Evolutionary conservation across 192 early-diverging fungal species (phyloP).

Genomic region (Chytriomyces sp.): DNA sequence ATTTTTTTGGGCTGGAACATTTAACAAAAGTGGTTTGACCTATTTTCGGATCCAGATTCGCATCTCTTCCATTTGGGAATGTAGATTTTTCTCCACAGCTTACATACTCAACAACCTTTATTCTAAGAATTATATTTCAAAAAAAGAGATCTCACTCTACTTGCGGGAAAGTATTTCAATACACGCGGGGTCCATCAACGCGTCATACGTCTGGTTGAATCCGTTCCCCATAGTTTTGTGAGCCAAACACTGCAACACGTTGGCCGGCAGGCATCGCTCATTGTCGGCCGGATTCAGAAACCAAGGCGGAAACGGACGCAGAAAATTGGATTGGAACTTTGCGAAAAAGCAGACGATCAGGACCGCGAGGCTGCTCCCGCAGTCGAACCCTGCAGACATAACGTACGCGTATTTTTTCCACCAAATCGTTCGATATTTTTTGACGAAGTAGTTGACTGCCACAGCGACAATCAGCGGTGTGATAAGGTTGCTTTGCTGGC

Average conservation of each 20-base stretch:
- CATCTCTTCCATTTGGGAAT: no score
- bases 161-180: no score
- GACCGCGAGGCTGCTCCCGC: slow-evolving; percentile 49
- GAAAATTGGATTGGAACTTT: not conserved
- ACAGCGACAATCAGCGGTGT: slow-evolving; percentile 8
- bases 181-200: no score
- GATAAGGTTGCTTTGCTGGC: not conserved
- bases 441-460: slow-evolving; percentile 31
- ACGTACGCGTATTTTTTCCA: slow-evolving; percentile 68
- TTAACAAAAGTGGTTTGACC: no score
- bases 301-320: slow-evolving; percentile 13
- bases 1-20: no score
- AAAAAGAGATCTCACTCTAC: no score
- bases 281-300: not conserved
- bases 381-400: slow-evolving; percentile 61
- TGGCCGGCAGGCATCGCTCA: slow-evolving; percentile 1
- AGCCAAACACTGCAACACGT: not conserved
- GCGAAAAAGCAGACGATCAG: slow-evolving; percentile 23
- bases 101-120: no score
- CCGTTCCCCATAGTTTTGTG: not conserved
- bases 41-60: no score
- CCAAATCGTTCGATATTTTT: slow-evolving; percentile 46
- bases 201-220: not conserved
- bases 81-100: no score
- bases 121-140: no score